Base-by-base conservation (phyloP, 495 filamentous ascomycete species). In the Aspergillus mulundensis region DNA sequence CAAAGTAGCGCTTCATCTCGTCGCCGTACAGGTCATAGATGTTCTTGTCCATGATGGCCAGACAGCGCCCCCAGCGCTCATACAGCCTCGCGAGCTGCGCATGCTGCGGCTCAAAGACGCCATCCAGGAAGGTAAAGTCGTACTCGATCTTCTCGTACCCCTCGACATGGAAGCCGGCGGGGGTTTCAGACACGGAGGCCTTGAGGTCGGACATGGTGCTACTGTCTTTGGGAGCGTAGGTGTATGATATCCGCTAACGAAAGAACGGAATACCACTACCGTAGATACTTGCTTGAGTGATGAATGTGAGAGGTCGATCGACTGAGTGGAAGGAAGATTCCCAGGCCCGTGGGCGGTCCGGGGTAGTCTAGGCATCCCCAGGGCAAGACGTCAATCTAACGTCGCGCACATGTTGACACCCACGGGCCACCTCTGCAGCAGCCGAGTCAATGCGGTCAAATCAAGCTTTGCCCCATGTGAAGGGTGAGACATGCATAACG, bases 1-100 rank as follows among this genome's bases (percentile, higher is more conserved):
- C 48, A 38, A 50, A 38, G 48, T 50, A 50, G 14, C 5, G 16
- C 16, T 50, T 24, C 48, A 50, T 50, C 16, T 50, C 23, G 16
- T 34, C 48, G 5, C 48, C 48, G 48, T 50, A 50, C 2, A 50
- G 28, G 21, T 38, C 30, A 14, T 50, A 50, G 30, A 50, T 50
- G 30, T 50, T 50, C 48, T 50, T 50, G 48, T 50, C 48, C 48
- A 50, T 50, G 48, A 50, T 50, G n/a, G 48, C 48, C 28, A 50
- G 18, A 28, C 48, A 50, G 4, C 48, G 48, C 1, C 48, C 48
- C 48, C 30, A 50, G 48, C 48, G 48, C 25, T 38, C 30, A 11
- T 50, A 50, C 28, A 50, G 48, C 2, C 19, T 20, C 10, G 48
- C 48, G 19, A 50, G 21, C 48, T 34, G 48, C 16, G 30, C 30